Conservation (phyloP, 1,139 yeast genomes). For the Diutina siamensis region DNA sequence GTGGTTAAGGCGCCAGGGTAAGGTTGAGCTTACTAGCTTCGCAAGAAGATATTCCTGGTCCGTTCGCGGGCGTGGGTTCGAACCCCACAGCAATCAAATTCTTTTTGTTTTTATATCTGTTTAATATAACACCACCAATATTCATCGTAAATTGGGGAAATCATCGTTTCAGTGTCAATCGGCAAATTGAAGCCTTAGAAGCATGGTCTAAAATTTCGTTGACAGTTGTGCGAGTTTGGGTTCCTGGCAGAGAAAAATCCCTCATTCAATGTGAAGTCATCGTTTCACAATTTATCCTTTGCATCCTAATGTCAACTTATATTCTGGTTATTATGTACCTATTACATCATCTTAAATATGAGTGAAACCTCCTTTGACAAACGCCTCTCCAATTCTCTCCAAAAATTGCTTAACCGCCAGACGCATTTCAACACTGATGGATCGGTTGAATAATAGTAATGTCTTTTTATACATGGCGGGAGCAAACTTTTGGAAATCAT, state of each 20-base stretch:
- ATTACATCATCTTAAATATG: neutral
- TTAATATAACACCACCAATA: neutral
- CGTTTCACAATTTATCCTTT: neutral
- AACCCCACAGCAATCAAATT: slow-evolving; percentile 5
- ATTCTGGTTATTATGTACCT: too few species aligned
- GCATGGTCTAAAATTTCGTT: too few species aligned
- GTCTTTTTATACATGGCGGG: slow-evolving; percentile 60
- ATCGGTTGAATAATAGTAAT: slow-evolving; percentile 55
- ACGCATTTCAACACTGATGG: slow-evolving; percentile 60
- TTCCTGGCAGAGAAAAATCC: too few species aligned
- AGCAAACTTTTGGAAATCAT: slow-evolving; percentile 55
- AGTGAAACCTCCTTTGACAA: slow-evolving; percentile 16
- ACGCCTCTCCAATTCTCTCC: slow-evolving; percentile 59
- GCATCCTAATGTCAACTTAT: neutral
- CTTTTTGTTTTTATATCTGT: neutral
- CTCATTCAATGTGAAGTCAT: too few species aligned
- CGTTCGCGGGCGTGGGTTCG: slow-evolving; percentile 6
- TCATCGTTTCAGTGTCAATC: too few species aligned
- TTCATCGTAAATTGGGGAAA: too few species aligned
- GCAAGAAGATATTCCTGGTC: neutral
- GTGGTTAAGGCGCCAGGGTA: slow-evolving; percentile 6
- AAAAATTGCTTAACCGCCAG: slow-evolving; percentile 55
- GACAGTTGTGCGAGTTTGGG: too few species aligned
- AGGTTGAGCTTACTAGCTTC: slow-evolving; percentile 1
- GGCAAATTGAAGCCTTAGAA: too few species aligned